Evolutionary conservation across 2,329 filamentous ascomycete genomes (phyloP).

Genomic region (Sarocladiaceae sp.): DNA sequence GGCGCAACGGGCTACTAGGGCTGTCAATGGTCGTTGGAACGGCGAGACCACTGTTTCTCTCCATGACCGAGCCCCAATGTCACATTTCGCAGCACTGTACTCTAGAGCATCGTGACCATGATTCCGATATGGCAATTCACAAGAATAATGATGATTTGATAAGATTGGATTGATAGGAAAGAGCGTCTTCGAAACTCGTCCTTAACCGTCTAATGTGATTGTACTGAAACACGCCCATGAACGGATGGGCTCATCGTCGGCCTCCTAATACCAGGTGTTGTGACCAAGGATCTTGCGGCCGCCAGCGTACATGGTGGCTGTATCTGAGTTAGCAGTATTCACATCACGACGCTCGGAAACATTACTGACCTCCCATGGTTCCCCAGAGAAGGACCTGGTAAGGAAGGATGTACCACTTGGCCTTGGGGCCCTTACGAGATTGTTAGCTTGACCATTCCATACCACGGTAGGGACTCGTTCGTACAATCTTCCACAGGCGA

Average conservation of each 20-base stretch:
- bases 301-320: conserved; percentile 66
- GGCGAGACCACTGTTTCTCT: not conserved
- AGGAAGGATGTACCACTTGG: conserved; percentile 61
- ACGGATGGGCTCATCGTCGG: conserved; percentile 11
- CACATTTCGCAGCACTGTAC: conserved; percentile 1
- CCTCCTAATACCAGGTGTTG: conserved; percentile 62
- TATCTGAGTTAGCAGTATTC: conserved; percentile 17
- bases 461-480: conserved; percentile 21
- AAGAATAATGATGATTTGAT: conserved; percentile 4
- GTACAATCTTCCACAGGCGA: conserved; percentile 75
- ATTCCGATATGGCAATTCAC: conserved; percentile 3
- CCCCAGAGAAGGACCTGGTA: conserved; percentile 65
- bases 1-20: conserved; percentile 58
- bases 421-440: conserved; percentile 54
- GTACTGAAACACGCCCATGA: conserved; percentile 8
- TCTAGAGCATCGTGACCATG: conserved; percentile 1
- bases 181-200: conserved; percentile 3
- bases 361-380: conserved; percentile 54
- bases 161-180: not conserved
- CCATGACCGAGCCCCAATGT: not conserved
- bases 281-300: conserved; percentile 69
- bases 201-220: conserved; percentile 1
- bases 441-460: not conserved
- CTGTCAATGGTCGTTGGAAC: not conserved
- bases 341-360: not conserved